Base-by-base conservation (phyloP, 805 yeast genomes). In the Candida nitratophila region DNA sequence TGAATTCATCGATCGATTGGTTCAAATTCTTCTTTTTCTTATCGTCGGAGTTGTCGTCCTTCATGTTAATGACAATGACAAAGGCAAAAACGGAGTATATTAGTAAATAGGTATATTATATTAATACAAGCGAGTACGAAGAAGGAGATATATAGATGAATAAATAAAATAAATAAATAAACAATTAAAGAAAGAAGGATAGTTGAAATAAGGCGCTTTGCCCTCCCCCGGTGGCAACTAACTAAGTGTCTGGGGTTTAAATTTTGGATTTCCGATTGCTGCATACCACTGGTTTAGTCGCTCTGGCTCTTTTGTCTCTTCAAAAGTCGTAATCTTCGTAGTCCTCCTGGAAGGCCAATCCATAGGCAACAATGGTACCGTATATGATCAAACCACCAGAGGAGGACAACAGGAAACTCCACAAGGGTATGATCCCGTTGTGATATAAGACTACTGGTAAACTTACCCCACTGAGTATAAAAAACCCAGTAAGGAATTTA, bases 341-440 rank as follows among this genome's bases (percentile, higher is more conserved):
- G 16, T 57, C 50, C 34, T 76, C 75, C 44, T 75, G 76, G 72
- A 91, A 91, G 50, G 86, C 86, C 64, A 80, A 71, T 15, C 85
- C 79, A 61, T 91, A 91, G 14, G 86, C 75, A 33, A 86, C 83
- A 31, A 91, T 89, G 32, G 96, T 83, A 12, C 81, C 71, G 64
- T 86, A 90, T 35, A 91, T 85, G 48, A 89, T 71, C 31, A 74
- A 56, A 19, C 98, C 98, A n/a, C 98, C 98, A 11, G 73, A 47
- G 35, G 86, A 71, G 50, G 96, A 84, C 82, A 91, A 79, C 17
- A 78, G 12, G 17, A 60, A 43, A 40, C 63, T 55, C 52, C 61
- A 54, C 8, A 53, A 46, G 2, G 48, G 47, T 9, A 64, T 63
- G 20, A 61, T 47, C 14, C 50, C 44, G 36, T 52, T 56, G 43